Evolutionary conservation across 2,329 filamentous ascomycete species (phyloP).

Genomic region (Trichoderma oligosporum): DNA sequence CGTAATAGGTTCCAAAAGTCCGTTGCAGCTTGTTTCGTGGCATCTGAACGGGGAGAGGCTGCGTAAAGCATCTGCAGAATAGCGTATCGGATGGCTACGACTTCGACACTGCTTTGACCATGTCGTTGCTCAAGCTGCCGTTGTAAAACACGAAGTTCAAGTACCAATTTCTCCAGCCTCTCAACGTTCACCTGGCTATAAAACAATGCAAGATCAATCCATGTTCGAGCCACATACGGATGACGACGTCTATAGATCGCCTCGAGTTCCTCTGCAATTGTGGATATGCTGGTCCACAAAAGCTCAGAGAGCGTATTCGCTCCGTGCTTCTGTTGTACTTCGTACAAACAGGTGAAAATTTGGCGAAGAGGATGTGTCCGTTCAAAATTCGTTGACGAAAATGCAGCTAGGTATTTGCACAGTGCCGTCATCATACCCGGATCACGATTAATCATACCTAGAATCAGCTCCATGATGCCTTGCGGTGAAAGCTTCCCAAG

Average conservation of each 20-base stretch:
- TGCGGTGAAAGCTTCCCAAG: constrained; percentile 42
- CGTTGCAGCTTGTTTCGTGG: constrained; percentile 35
- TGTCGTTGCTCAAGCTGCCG: constrained; percentile 36
- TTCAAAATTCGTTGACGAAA: constrained; percentile 42
- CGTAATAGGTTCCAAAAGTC: constrained; percentile 39
- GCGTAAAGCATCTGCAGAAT: constrained; percentile 40
- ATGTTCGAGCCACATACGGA: constrained; percentile 42
- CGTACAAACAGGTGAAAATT: constrained; percentile 42
- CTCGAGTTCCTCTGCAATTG: constrained; percentile 43
- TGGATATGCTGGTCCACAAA: constrained; percentile 40
- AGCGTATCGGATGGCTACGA: constrained; percentile 39
- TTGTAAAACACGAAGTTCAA: constrained; percentile 37
- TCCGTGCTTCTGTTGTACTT: constrained; percentile 45
- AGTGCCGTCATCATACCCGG: constrained; percentile 44
- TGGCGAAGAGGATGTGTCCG: constrained; percentile 42
- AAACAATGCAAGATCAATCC: constrained; percentile 41
- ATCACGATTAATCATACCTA: constrained; percentile 44
- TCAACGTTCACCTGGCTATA: constrained; percentile 38
- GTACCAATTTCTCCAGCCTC: constrained; percentile 36
- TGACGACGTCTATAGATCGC: constrained; percentile 43
- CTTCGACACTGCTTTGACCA: constrained; percentile 34
- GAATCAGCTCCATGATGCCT: constrained; percentile 41
- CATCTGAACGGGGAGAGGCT: constrained; percentile 33
- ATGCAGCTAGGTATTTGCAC: constrained; percentile 44
- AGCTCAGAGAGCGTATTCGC: constrained; percentile 41